Evolutionary conservation across 2,329 filamentous ascomycete species (phyloP), one percentile per base, ranked within the genome.

Genomic region (Cytospora leucostoma): DNA sequence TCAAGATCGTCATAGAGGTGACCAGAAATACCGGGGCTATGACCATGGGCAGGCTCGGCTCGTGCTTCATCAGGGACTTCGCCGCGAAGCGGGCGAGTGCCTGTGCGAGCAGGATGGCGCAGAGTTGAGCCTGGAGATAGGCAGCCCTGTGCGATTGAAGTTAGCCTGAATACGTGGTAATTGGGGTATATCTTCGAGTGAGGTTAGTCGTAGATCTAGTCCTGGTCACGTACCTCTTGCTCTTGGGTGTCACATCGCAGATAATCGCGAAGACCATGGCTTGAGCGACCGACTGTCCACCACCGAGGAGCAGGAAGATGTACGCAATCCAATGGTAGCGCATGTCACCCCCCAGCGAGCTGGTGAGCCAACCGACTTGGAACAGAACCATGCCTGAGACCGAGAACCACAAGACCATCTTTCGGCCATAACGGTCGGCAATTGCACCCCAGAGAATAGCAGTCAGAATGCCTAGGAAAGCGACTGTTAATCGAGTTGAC

Each of bases 251-350:
- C 15, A 65, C 19, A 3, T 65, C 63, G 2, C 51, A 37, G 15
- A 62, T 32, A 15, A 62, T 65, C 12, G 59, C 55, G 56, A 59
- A 65, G 6, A 62, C 55, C 33, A 65, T 62, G 11, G 63, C 56
- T 44, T 65, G 51, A 1, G 51, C 59, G 4, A 65, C 44, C 3
- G 59, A 59, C 12, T 59, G 59, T 5, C 63, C 59, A 7, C 63
- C 63, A 32, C 59, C 63, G 8, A 65, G 13, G 7, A 62, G 44
- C 3, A 51, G 21, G 17, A 51, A 35, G 8, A 56, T 10, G 2
- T 51, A 56, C 8, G 63, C 62, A 3, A 33, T 19, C 63, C 63
- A 65, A 32, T 56, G 35, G 2, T 27, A 44, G 17, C 44, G 38
- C 21, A 65, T 8, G 40, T 53, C 52, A 59, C 56, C 62, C 21